Evolutionary conservation across 306 rosid species (phyloP), one percentile per base, ranked within the genome.

Genomic region (Oxytropis ochrocephala): DNA sequence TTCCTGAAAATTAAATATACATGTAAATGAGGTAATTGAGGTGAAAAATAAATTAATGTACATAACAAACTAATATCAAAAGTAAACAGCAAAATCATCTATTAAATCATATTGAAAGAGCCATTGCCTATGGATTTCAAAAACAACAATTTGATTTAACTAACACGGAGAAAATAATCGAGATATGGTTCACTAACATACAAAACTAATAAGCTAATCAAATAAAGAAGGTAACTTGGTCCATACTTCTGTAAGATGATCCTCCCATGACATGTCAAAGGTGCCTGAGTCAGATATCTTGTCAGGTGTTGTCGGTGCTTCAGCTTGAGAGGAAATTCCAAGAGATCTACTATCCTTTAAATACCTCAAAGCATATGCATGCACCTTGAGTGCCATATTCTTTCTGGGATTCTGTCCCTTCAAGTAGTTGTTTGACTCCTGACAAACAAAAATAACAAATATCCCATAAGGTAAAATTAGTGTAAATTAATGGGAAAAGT

Each of bases 241-340:
- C 55, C 89, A 81, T 85, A 86, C 99, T 79, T 95, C 99, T 18
- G 89, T 86, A 70, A 87, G 89, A 78, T 84, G 83, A 57, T 91
- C 97, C 79, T 84, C 96, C 90, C 84, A 84, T 29, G 95, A 83
- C 76, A 80, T 83, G 72, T 89, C 96, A 76, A 76, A 77, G 65
- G 74, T 88, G 79, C 91, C 83, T 1, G 73, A 72, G 77, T 91
- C 97, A 70, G 72, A 89, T 78, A 80, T 55, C 79, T 89, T 85
- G 30, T 95, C 99, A 30, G 97, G 93, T 52, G 99, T 87, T 74
- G 86, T 47, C 0, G 97, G 97, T 61, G 85, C 90, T 78, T 83
- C 91, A 2, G 90, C 96, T 72, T 80, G 87, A 55, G 83, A 76
- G 32, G 73, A 66, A 75, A 77, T 75, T 73, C 87, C 81, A 48